Percentiles rank a stretch among this genome's conserved stretches.
These are phyloP conservation scores for Scleroderma citrinum DNA, from an alignment of 768 basidiomycete species.

Conservation along the genomic window DNA sequence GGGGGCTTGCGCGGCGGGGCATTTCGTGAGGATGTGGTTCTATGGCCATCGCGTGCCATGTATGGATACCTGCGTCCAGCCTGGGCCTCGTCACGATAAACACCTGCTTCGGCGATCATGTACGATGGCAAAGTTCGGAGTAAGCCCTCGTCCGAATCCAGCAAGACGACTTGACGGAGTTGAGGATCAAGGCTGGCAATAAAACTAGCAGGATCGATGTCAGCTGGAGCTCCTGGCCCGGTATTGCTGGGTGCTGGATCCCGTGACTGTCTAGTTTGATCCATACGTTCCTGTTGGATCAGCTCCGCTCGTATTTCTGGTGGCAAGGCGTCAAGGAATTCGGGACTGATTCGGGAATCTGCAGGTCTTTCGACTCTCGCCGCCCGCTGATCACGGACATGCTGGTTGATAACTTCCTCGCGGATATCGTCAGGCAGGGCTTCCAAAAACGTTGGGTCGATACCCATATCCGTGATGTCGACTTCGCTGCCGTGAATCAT, in stretches of 20 bases:
- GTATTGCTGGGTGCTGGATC: slow-evolving; percentile 23
- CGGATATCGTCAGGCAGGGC: slow-evolving; percentile 98
- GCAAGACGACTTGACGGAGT: slow-evolving; percentile 82
- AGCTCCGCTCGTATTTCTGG: slow-evolving; percentile 97
- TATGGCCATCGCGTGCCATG: slow-evolving; percentile 26
- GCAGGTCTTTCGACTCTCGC: slow-evolving; percentile 66
- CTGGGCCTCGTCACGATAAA: slow-evolving; percentile 54
- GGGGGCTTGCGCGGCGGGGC: slow-evolving; percentile 43
- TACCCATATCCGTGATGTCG: slow-evolving; percentile 98
- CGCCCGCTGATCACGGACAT: slow-evolving; percentile 86
- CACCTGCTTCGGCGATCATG: slow-evolving; percentile 79
- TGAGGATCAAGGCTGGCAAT: slow-evolving; percentile 88
- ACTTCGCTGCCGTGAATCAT: slow-evolving; percentile 88
- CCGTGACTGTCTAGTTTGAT: slow-evolving; percentile 56
- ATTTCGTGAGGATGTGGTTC: slow-evolving; percentile 18
- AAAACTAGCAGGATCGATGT: slow-evolving; percentile 87
- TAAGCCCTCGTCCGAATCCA: slow-evolving; percentile 85
- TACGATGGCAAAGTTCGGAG: slow-evolving; percentile 76
- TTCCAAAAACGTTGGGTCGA: slow-evolving; percentile 96
- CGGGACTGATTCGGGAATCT: slow-evolving; percentile 87
- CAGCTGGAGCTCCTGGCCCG: slow-evolving; percentile 43
- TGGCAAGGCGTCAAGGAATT: slow-evolving; percentile 94
- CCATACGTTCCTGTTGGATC: slow-evolving; percentile 88
- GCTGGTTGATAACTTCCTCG: slow-evolving; percentile 96
- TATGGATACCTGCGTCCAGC: slow-evolving; percentile 29